Evolutionary conservation across 2,329 filamentous ascomycete species (phyloP).

Genomic region (Amauroascus niger): DNA sequence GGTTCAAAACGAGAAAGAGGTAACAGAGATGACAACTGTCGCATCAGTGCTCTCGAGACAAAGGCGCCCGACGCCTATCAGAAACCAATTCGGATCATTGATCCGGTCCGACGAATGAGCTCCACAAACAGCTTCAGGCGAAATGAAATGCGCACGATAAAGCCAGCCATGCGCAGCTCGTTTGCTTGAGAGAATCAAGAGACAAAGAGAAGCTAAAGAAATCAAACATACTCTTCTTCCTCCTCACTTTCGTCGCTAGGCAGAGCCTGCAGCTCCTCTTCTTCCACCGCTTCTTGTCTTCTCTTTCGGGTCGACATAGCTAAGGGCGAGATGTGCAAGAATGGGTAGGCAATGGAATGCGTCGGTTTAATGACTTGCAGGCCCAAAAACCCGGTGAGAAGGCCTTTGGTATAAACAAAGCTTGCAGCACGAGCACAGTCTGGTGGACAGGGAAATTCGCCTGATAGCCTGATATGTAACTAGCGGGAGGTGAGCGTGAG

Average conservation of each 20-base stretch:
- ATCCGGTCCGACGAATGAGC: not conserved
- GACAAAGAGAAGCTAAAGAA: not conserved
- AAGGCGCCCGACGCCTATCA: not conserved
- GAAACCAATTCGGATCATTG: not conserved
- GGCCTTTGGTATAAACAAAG: not conserved
- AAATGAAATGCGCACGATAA: not conserved
- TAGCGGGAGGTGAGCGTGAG: not conserved
- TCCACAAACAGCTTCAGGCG: not conserved
- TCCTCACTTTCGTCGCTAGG: conserved; percentile 44
- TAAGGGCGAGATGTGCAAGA: not conserved
- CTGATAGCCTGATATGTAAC: not conserved
- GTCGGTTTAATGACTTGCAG: not conserved
- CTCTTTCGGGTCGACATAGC: conserved; percentile 43
- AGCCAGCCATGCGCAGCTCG: not conserved
- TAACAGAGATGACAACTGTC: not conserved
- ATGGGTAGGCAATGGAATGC: not conserved
- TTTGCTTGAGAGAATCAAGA: not conserved
- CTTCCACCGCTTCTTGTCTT: conserved; percentile 42
- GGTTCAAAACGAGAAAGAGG: not conserved
- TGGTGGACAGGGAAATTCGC: not conserved
- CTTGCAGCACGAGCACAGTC: not conserved
- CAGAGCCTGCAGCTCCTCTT: conserved; percentile 39
- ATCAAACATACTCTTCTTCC: conserved; percentile 34
- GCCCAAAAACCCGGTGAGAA: not conserved
- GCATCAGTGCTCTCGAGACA: not conserved